A percentile compares a stretch with the other conserved stretches of the same genome.
These are phyloP conservation scores for Aureobasidium mangrovei DNA, from an alignment of 2,329 filamentous ascomycete genomes.

Conservation along the genomic window DNA sequence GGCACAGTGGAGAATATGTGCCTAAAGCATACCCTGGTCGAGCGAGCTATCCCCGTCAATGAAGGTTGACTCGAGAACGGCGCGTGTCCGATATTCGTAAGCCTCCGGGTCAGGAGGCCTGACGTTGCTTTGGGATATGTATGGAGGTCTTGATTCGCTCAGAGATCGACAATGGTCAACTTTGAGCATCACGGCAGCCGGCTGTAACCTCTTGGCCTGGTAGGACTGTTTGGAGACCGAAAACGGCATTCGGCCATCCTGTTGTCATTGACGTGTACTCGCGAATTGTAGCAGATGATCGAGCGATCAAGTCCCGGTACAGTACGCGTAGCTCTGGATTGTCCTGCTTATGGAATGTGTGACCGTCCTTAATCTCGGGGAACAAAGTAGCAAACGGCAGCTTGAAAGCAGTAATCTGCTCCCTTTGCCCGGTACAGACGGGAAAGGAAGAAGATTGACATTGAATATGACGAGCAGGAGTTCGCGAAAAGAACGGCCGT, in stretches of 20 bases:
- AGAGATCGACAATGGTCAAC: no score
- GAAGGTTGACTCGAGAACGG: no score
- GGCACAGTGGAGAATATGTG: neutral
- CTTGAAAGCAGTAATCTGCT: neutral
- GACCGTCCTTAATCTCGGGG: neutral
- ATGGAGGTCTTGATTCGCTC: neutral
- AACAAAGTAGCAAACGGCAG: neutral
- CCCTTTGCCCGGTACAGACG: neutral
- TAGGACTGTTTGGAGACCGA: neutral
- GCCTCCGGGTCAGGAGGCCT: neutral
- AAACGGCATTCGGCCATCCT: neutral
- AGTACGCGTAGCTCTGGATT: no score
- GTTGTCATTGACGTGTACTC: neutral
- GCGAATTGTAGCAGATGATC: neutral
- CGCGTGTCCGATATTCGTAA: neutral
- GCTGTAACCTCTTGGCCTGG: neutral
- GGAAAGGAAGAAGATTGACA: no score
- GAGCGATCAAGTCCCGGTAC: neutral
- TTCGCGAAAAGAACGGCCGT: no score
- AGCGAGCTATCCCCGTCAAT: neutral
- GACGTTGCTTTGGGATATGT: neutral
- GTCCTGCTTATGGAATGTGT: neutral
- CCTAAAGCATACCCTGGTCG: neutral
- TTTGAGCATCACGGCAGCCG: neutral
- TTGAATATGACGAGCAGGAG: no score